A percentile compares a stretch with the other conserved stretches of the same genome.
Conservation (phyloP, 768 basidiomycete species). For the Russula abietina region DNA sequence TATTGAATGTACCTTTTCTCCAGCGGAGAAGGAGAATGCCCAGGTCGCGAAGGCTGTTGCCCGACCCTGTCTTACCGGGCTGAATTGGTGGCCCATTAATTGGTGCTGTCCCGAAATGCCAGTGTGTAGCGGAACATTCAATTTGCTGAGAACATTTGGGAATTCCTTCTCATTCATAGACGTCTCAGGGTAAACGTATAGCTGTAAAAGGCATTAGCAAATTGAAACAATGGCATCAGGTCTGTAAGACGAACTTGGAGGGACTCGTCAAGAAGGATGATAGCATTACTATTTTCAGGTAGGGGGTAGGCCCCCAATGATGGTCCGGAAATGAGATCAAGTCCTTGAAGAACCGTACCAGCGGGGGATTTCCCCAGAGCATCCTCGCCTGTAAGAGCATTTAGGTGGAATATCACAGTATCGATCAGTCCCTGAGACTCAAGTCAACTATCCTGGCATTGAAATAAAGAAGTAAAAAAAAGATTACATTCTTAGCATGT, state of each 20-base stretch:
- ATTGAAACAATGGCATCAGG: not conserved
- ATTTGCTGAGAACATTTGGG: slow-evolving; percentile 36
- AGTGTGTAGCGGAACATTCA: slow-evolving; percentile 55
- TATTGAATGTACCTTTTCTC: slow-evolving; percentile 53
- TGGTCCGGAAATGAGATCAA: slow-evolving; percentile 55
- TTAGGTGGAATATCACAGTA: slow-evolving; percentile 70
- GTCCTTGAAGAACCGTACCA: slow-evolving; percentile 46
- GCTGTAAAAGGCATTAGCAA: slow-evolving; percentile 33
- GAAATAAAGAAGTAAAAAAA: not conserved
- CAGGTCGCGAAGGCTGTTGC: slow-evolving; percentile 59
- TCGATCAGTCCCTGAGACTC: slow-evolving; percentile 49
- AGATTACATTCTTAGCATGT: slow-evolving; percentile 50
- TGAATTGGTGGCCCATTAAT: slow-evolving; percentile 54
- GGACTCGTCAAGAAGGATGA: slow-evolving; percentile 69
- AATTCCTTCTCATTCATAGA: slow-evolving; percentile 41
- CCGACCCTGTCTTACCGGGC: slow-evolving; percentile 36
- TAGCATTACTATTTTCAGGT: slow-evolving; percentile 39
- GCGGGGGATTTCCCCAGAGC: slow-evolving; percentile 31
- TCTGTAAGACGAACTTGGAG: slow-evolving; percentile 49
- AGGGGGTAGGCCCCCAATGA: slow-evolving; percentile 54
- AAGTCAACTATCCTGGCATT: slow-evolving; percentile 7
- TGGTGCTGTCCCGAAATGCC: slow-evolving; percentile 38
- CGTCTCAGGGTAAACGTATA: slow-evolving; percentile 63
- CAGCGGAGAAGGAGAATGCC: slow-evolving; percentile 50
- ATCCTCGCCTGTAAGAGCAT: slow-evolving; percentile 76